Percentiles rank a stretch among this genome's conserved stretches.
These are phyloP conservation scores for Xylaria sp. DNA, from an alignment of 2,329 filamentous ascomycete genomes.

Conservation along the genomic window DNA sequence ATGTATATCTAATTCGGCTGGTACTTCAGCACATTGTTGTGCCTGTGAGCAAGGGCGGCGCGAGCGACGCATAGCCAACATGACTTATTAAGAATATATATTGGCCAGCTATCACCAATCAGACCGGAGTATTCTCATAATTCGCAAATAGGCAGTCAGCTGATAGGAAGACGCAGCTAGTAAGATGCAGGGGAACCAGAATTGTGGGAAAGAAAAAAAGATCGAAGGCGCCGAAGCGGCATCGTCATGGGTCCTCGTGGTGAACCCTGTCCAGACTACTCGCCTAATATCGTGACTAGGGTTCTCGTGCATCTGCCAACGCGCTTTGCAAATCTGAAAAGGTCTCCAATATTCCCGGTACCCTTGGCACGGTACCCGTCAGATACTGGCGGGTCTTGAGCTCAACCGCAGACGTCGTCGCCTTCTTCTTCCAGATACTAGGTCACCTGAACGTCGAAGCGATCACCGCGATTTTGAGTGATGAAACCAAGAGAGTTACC, in stretches of 20 bases:
- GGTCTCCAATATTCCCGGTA: neutral
- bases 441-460: neutral
- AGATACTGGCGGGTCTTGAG: constrained; percentile 14
- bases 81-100: constrained; percentile 11
- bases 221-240: constrained; percentile 3
- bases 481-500: neutral
- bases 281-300: constrained; percentile 7
- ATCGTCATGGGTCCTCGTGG: constrained; percentile 13
- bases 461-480: neutral
- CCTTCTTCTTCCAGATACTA: neutral
- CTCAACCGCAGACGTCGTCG: constrained; percentile 7
- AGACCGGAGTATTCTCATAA: neutral
- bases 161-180: constrained; percentile 22
- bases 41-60: neutral
- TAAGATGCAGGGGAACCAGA: constrained; percentile 19
- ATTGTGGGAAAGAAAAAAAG: constrained; percentile 12
- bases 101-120: constrained; percentile 18
- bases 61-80: constrained; percentile 7
- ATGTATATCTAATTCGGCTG: neutral
- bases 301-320: constrained; percentile 1
- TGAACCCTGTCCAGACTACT: constrained; percentile 5
- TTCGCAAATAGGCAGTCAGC: constrained; percentile 24
- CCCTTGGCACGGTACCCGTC: constrained; percentile 15
- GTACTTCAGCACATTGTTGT: neutral
- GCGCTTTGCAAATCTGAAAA: neutral